Evolutionary conservation across 495 filamentous ascomycete species (phyloP).

Genomic region (Podospora fimiseda): DNA sequence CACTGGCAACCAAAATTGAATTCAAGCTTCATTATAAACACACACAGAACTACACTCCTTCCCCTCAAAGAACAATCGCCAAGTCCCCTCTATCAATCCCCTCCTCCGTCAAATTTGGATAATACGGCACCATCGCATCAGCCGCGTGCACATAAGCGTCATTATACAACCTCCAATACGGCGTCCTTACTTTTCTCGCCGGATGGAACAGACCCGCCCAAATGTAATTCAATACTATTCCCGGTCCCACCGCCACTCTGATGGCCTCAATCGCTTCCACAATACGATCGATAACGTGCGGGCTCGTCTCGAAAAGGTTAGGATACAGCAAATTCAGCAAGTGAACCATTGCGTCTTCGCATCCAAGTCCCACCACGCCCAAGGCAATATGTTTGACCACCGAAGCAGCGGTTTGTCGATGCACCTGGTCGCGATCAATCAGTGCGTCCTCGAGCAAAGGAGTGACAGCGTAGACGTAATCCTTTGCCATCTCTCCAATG

Average conservation of each 20-base stretch:
- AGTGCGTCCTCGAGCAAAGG: conserved; percentile 97
- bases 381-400: conserved; percentile 97
- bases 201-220: conserved; percentile 98
- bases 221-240: conserved; percentile 90
- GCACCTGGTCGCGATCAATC: conserved; percentile 96
- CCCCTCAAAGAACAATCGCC: conserved; percentile 66
- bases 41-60: too few species aligned
- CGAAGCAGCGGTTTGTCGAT: conserved; percentile 90
- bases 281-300: conserved; percentile 97
- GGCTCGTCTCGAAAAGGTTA: conserved; percentile 96
- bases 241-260: conserved; percentile 85
- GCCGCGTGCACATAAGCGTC: conserved; percentile 92
- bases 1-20: too few species aligned
- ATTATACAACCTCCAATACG: conserved; percentile 95
- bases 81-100: conserved; percentile 69
- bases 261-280: conserved; percentile 97
- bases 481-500: conserved; percentile 99
- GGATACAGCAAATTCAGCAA: conserved; percentile 92
- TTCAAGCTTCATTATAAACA: too few species aligned
- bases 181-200: conserved; percentile 82
- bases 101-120: conserved; percentile 75
- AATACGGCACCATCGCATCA: conserved; percentile 94
- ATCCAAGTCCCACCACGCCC: conserved; percentile 93
- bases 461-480: conserved; percentile 97
- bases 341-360: conserved; percentile 98